Evolutionary conservation across 2,329 filamentous ascomycete genomes (phyloP).

Genomic region (Xenoacremonium recifei): DNA sequence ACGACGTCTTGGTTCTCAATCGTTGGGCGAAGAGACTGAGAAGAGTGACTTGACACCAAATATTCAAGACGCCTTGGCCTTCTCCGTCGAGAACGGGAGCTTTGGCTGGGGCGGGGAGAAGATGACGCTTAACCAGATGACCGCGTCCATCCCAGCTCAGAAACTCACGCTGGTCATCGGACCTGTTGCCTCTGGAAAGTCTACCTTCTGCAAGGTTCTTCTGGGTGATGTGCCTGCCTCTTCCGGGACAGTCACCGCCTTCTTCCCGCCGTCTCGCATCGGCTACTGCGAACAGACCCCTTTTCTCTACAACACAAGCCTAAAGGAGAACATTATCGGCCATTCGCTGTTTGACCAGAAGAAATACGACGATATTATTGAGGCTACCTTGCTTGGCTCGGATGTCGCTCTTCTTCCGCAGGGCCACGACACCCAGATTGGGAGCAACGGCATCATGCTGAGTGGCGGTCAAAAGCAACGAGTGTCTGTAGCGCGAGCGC

Average conservation of each 20-base stretch:
- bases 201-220: constrained; percentile 37
- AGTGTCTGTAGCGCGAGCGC: constrained; percentile 40
- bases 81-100: constrained; percentile 15
- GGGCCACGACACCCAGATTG: constrained; percentile 38
- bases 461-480: constrained; percentile 42
- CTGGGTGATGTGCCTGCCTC: constrained; percentile 26
- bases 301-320: constrained; percentile 33
- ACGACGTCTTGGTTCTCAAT: not conserved
- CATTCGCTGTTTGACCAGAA: constrained; percentile 27
- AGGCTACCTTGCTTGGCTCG: constrained; percentile 29
- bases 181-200: constrained; percentile 36
- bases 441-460: constrained; percentile 40
- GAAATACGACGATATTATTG: constrained; percentile 34
- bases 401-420: constrained; percentile 32
- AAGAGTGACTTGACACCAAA: not conserved
- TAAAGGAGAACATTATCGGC: constrained; percentile 39
- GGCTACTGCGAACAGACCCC: constrained; percentile 33
- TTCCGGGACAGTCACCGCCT: constrained; percentile 14
- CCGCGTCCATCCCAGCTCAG: constrained; percentile 12
- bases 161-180: constrained; percentile 35
- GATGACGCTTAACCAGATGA: constrained; percentile 17
- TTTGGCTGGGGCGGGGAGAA: constrained; percentile 28
- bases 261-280: constrained; percentile 15
- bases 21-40: constrained; percentile 5
- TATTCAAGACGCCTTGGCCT: not conserved